Evolutionary conservation across 192 early-diverging fungal genomes (phyloP), one percentile per base, ranked within the genome.

Genomic region (Backusella luteola): DNA sequence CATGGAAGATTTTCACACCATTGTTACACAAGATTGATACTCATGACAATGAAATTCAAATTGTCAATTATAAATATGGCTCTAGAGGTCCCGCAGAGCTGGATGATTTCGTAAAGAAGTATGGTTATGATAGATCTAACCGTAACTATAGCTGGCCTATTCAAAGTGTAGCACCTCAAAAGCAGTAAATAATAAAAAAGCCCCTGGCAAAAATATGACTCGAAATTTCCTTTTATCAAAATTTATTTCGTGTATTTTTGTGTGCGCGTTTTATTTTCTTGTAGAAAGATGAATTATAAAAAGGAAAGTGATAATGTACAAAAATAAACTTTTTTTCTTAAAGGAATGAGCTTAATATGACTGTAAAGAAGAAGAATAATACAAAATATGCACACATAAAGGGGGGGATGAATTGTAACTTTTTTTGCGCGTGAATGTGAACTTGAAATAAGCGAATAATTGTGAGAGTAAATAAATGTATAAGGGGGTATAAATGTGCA

Each of bases 1-100:
- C 98, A 4, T 99, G 98, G 98, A 93, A 94, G 83, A 96, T 99
- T 66, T 98, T 99, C 79, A 99, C 98, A 0, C 98, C 98, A 4
- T 85, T 98, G 38, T 84, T 99, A 74, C 96, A 98, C 87, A 82
- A 92, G 75, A 95, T 98, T 79, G 95, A 97, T 75, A 44, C 69
- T 12, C 81, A 83, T 66, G 56, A 80, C 8, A 69, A 75, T 17
- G 71, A 81, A 36, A 68, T 87, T 11, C 74, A 81, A n/a, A 85
- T 95, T 4, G 77, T 90, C 67, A 87, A 89, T 5, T 98, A 98
- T 82, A 81, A 87, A 69, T 96, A 90, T 81, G 96, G 96, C 3
- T 87, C 89, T 52, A 90, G 96, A 34, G 97, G 96, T 7, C 97
- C 97, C 49, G 85, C 84, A 67, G 89, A 88, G 11, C 81, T 93